These are phyloP conservation scores for Thelephora ganbajun DNA, from an alignment of 768 basidiomycete genomes.

Conservation along the genomic window DNA sequence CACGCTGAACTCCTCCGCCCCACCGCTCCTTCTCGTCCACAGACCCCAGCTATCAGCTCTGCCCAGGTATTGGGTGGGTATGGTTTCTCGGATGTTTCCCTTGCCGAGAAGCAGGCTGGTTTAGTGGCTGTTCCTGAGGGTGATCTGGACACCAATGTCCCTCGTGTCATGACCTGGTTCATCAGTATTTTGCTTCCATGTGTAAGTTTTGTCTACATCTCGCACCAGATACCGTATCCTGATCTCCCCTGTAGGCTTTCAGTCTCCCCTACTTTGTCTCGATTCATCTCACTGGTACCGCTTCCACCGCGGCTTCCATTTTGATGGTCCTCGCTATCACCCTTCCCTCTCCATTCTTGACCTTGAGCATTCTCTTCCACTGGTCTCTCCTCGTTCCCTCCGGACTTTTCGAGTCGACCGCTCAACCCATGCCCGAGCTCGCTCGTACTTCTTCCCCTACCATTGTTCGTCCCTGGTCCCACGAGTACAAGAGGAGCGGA, in stretches of 20 bases:
- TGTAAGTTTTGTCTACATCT: conserved; percentile 26
- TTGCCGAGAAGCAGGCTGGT: conserved; percentile 40
- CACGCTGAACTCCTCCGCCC: conserved; percentile 26
- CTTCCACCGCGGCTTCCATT: conserved; percentile 28
- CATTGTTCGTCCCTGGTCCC: conserved; percentile 28
- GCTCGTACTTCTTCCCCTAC: conserved; percentile 31
- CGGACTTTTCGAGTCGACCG: conserved; percentile 41
- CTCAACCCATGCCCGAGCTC: conserved; percentile 21
- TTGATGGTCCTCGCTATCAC: conserved; percentile 52
- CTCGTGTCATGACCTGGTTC: conserved; percentile 48
- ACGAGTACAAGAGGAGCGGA: conserved; percentile 50
- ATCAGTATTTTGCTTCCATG: conserved; percentile 55
- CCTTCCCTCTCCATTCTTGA: conserved; percentile 52
- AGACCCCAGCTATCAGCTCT: conserved; percentile 38
- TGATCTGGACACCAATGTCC: conserved; percentile 40
- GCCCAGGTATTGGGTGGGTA: conserved; percentile 59
- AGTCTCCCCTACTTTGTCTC: conserved; percentile 46
- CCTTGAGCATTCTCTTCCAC: conserved; percentile 43
- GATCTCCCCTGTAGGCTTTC: conserved; percentile 27
- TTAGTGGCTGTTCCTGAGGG: conserved; percentile 28
- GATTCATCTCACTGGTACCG: conserved; percentile 23
- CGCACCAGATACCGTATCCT: background rate
- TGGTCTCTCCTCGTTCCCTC: conserved; percentile 55
- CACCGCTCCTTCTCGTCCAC: conserved; percentile 27
- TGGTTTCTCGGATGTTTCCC: conserved; percentile 33